Conservation (phyloP, 495 filamentous ascomycete species). For the Durotheca rogersii region DNA sequence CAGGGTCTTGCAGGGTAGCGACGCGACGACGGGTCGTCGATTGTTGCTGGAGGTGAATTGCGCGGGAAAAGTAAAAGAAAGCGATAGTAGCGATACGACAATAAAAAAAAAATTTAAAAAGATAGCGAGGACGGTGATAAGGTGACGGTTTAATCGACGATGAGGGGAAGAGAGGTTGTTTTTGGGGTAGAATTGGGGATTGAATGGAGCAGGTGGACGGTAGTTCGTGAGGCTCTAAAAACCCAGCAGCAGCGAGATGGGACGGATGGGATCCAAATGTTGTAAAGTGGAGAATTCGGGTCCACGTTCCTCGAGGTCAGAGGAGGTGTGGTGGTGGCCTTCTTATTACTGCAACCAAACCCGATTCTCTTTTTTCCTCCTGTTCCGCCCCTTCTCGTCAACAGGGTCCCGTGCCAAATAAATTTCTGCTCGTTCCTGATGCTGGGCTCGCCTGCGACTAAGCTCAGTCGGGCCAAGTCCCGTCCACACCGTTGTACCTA, state of each 20-base stretch:
- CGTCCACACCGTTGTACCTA: no score
- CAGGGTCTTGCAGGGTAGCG: no score
- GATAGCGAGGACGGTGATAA: no score
- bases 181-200: constrained; percentile 42
- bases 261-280: constrained; percentile 54
- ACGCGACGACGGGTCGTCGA: no score
- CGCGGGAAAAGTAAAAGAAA: constrained; percentile 7
- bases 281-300: constrained; percentile 39
- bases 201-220: constrained; percentile 34
- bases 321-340: constrained; percentile 35
- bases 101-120: constrained; percentile 11
- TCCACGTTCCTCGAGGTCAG: constrained; percentile 40
- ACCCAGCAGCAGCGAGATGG: constrained; percentile 41
- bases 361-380: constrained; percentile 15
- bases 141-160: constrained; percentile 23
- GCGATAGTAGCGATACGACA: no score
- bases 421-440: constrained; percentile 25
- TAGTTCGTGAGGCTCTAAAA: constrained; percentile 39
- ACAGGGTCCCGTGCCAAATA: constrained; percentile 41
- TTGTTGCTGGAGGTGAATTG: no score
- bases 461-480: neutral
- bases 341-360: constrained; percentile 37
- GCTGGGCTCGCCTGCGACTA: neutral
- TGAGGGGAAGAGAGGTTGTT: constrained; percentile 33
- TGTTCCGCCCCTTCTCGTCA: constrained; percentile 17